Evolutionary conservation across 2,329 filamentous ascomycete species (phyloP), one percentile per base, ranked within the genome.

Genomic region (Penicillium freii): DNA sequence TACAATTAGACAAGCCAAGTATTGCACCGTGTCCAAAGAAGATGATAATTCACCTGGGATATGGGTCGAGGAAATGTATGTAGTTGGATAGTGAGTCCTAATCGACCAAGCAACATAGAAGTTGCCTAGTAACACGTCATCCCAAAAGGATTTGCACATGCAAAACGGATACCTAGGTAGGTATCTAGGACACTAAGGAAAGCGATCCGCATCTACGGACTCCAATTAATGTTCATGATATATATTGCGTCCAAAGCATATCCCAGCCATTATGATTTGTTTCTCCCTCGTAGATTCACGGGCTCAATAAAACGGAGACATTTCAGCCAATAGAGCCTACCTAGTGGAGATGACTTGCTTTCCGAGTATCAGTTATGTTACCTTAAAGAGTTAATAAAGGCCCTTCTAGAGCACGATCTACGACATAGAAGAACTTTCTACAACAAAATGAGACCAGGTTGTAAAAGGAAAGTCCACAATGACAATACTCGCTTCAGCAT

Each of bases 281-380:
- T 44, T 42, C 8, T 31, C 10, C 31, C 40, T 38, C 13, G 17
- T 19, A 33, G 25, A 39, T 50, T 25, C 33, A 43, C 57, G 11
- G 19, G 15, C 19, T 27, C 21, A 4, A 47, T 58, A 87, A 90
- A 69, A 93, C 87, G 65, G 90, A 94, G 70, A 94, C 93, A 82
- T 83, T 81, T 69, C 90, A 94, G 77, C 84, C 83, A 21, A 87
- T 89, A 44, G 81, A 85, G 67, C 86, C 93, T 36, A 72, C 73
- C 21, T 78, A 44, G 83, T 85, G 38, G 77, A 84, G 67, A 78
- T 73, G 64, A 66, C 84, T 34, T 47, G 54, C 74, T 61, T 25
- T 49, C 56, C 45, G 10, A 50, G 29, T 51, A 51, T 42, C 33
- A 23, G 38, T 10, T 6, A 56, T 29, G 42, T 15, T 21, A 10